A percentile compares a stretch with the other conserved stretches of the same genome.
These are phyloP conservation scores for Leccinellum rugosiceps DNA, from an alignment of 768 basidiomycete species.

Conservation along the genomic window DNA sequence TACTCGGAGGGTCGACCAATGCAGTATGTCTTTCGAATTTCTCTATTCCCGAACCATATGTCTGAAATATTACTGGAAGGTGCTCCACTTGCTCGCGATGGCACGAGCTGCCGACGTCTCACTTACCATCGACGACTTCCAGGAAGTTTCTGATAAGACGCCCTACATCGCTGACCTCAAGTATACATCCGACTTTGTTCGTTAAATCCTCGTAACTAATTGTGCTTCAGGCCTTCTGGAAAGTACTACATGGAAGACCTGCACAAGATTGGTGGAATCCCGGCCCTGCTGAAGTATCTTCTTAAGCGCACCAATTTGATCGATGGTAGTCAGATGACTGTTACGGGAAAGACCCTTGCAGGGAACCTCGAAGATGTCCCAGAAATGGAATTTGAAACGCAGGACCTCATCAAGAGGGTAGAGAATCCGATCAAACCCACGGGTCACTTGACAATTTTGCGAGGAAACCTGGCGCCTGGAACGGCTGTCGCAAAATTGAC, in stretches of 20 bases:
- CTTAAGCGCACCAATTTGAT: slow-evolving; percentile 75
- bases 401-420: slow-evolving; percentile 73
- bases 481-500: slow-evolving; percentile 91
- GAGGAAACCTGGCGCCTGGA: slow-evolving; percentile 85
- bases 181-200: slow-evolving; percentile 33
- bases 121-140: slow-evolving; percentile 85
- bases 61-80: slow-evolving; percentile 38
- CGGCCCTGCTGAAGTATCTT: slow-evolving; percentile 81
- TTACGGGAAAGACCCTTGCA: slow-evolving; percentile 87
- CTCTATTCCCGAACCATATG: not conserved
- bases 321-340: slow-evolving; percentile 80
- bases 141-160: slow-evolving; percentile 71
- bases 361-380: slow-evolving; percentile 79
- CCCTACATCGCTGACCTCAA: slow-evolving; percentile 85
- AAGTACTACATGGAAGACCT: slow-evolving; percentile 90
- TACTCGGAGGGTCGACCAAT: slow-evolving; percentile 87
- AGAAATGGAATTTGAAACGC: slow-evolving; percentile 66
- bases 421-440: slow-evolving; percentile 81
- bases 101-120: slow-evolving; percentile 75
- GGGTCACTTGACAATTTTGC: slow-evolving; percentile 83
- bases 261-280: slow-evolving; percentile 81
- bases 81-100: slow-evolving; percentile 81
- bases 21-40: slow-evolving; percentile 47
- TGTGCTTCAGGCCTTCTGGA: slow-evolving; percentile 61
- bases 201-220: slow-evolving; percentile 3